Evolutionary conservation across 2,329 filamentous ascomycete genomes (phyloP), one percentile per base, ranked within the genome.

Genomic region (Hypoxylon rubiginosum): DNA sequence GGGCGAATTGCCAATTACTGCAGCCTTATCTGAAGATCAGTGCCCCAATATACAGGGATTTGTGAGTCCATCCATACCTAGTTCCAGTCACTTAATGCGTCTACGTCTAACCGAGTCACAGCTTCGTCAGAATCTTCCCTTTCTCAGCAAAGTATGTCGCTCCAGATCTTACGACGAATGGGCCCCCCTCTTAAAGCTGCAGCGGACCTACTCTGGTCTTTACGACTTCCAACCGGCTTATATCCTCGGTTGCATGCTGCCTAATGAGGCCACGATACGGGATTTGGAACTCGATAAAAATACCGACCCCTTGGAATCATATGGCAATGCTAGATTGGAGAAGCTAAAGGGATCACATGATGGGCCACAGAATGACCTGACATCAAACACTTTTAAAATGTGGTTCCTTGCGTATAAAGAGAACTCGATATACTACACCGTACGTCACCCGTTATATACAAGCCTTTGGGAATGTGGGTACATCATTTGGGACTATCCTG

Each of bases 401-500:
- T 58, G 45, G 55, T 19, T 41, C 9, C 13, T 13, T 26, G 21
- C 45, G 6, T 21, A 58, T 15, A 15, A 13, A 21, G n/a, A 1
- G 1, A 7, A 3, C 1, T 26, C 19, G 15, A 6, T 41, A 11
- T 11, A 26, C 11, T 3, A 41, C 9, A 41, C 19, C 43, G 11
- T 58, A n/a, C 15, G 2, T 11, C 2, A 13, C 5, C 1, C 1
- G 3, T 2, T 6, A 11, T 21, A 50, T 34, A 4, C 28, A 24
- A 58, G 15, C 9, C 19, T 58, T 3, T 41, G 15, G 19, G 45
- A 58, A 4, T 41, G 43, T 21, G 55, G 55, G 15, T 43, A 58
- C 24, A 45, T 58, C 30, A 9, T 58, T 7, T 58, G 55, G 55
- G 45, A 58, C 45, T 41, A 50, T 32, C 15, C 21, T 6, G 5